Conservation (phyloP, 768 basidiomycete genomes). For the Boletus vermiculosoides region DNA sequence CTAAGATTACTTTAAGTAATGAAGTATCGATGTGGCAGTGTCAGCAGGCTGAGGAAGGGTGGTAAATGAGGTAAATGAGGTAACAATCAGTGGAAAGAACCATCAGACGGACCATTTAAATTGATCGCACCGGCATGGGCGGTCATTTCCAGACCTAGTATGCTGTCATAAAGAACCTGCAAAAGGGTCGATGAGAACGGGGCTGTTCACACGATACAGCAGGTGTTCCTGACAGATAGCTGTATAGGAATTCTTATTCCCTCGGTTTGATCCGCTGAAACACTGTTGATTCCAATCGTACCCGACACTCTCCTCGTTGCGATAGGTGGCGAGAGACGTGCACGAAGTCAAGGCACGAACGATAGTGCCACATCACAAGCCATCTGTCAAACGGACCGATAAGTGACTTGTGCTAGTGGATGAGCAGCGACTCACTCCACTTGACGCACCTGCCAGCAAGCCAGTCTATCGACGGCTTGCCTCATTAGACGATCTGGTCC, state of each 20-base stretch:
- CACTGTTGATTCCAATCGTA: background rate
- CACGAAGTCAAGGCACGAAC: too few relatives aligned
- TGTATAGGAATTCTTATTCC: background rate
- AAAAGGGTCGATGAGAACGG: background rate
- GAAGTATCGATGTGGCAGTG: constrained; percentile 1
- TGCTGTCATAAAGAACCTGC: background rate
- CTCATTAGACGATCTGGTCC: too few relatives aligned
- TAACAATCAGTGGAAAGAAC: background rate
- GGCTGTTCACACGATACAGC: background rate
- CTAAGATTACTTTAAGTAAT: background rate
- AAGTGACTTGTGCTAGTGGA: too few relatives aligned
- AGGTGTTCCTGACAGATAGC: background rate
- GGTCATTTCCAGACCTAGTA: background rate
- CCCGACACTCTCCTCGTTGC: too few relatives aligned
- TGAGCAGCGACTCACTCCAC: too few relatives aligned
- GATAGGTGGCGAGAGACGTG: too few relatives aligned
- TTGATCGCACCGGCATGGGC: background rate
- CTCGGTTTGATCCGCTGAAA: background rate
- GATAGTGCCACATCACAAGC: too few relatives aligned
- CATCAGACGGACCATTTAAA: background rate
- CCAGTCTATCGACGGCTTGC: too few relatives aligned
- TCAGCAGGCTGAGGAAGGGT: background rate
- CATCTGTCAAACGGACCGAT: too few relatives aligned
- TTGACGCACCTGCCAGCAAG: too few relatives aligned
- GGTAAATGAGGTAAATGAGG: background rate